These are phyloP conservation scores for Didymella exigua DNA, from an alignment of 2,329 filamentous ascomycete species.

Conservation along the genomic window DNA sequence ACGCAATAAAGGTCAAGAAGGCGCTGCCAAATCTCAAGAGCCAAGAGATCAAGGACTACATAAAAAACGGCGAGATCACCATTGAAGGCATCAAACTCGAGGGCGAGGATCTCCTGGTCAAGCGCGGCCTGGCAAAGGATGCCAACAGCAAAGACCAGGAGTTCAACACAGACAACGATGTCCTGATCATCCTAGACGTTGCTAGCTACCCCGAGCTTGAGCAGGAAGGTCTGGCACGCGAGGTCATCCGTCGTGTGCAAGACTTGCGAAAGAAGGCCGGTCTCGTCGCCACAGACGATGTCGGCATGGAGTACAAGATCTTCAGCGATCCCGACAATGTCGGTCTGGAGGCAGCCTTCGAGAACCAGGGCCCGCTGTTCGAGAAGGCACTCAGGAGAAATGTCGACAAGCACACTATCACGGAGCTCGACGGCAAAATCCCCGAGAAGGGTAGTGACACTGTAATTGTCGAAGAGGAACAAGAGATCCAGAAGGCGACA, in stretches of 20 bases:
- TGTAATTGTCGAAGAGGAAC: slow-evolving; percentile 80
- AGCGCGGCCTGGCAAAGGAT: slow-evolving; percentile 76
- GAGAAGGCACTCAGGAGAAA: slow-evolving; percentile 79
- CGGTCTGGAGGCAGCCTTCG: slow-evolving; percentile 72
- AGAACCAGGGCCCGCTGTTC: slow-evolving; percentile 69
- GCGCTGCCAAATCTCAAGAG: slow-evolving; percentile 79
- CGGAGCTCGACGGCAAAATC: slow-evolving; percentile 64
- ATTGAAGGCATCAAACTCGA: slow-evolving; percentile 87
- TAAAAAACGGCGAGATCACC: slow-evolving; percentile 72
- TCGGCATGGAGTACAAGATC: slow-evolving; percentile 91
- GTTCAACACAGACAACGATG: slow-evolving; percentile 85
- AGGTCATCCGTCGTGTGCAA: slow-evolving; percentile 93
- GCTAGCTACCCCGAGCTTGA: slow-evolving; percentile 83
- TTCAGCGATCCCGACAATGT: slow-evolving; percentile 78
- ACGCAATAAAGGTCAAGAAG: slow-evolving; percentile 89
- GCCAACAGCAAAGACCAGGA: slow-evolving; percentile 75
- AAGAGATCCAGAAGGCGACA: slow-evolving; percentile 82
- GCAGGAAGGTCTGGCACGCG: slow-evolving; percentile 85
- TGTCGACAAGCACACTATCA: slow-evolving; percentile 71
- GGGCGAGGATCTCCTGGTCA: slow-evolving; percentile 82
- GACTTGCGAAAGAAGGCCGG: slow-evolving; percentile 92
- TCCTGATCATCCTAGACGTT: slow-evolving; percentile 87
- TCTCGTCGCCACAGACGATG: slow-evolving; percentile 87
- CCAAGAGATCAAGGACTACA: slow-evolving; percentile 79
- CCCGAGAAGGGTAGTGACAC: slow-evolving; percentile 57